Percentiles rank a stretch among this genome's conserved stretches.
These are phyloP conservation scores for Phytophthora citrophthora DNA, from an alignment of 352 stramenopile genomes.

Conservation along the genomic window DNA sequence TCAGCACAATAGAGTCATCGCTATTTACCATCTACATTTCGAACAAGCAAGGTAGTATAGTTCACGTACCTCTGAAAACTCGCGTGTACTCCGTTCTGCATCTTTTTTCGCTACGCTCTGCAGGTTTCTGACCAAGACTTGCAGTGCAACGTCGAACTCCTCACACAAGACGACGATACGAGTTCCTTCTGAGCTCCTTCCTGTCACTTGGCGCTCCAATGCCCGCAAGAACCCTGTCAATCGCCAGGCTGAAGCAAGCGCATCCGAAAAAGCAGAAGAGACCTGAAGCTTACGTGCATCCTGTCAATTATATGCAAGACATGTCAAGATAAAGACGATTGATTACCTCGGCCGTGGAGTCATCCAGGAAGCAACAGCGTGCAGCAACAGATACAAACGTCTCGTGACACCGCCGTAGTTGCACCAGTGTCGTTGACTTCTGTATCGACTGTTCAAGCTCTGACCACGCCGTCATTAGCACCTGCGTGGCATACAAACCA, in stretches of 20 bases:
- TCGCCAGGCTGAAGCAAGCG: conserved; percentile 35
- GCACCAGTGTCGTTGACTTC: conserved; percentile 30
- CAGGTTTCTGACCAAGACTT: conserved; percentile 31
- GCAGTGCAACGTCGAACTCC: conserved; percentile 33
- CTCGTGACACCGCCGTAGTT: conserved; percentile 45
- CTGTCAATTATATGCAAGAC: conserved; percentile 6
- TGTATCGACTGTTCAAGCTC: conserved; percentile 29
- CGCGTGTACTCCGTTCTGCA: conserved; percentile 36
- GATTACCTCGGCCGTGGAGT: conserved; percentile 27
- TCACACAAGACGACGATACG: conserved; percentile 25
- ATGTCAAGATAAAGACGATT: neutral
- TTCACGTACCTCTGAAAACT: conserved; percentile 53
- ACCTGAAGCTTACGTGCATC: conserved; percentile 31
- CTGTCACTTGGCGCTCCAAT: conserved; percentile 33
- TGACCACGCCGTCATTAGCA: conserved; percentile 48
- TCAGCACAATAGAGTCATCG: conserved; percentile 33
- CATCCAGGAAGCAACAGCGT: conserved; percentile 55
- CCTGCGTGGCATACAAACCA: conserved; percentile 28
- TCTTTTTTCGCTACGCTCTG: conserved; percentile 24
- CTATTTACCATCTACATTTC: conserved; percentile 22
- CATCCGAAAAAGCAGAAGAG: conserved; percentile 29
- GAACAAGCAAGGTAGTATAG: conserved; percentile 10
- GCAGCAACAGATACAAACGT: conserved; percentile 39
- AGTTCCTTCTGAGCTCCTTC: conserved; percentile 19
- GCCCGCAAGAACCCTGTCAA: conserved; percentile 42